A percentile compares a stretch with the other conserved stretches of the same genome.
Evolutionary conservation across 192 early-diverging fungal genomes (phyloP).

Genomic region (Allomyces arbusculus): DNA sequence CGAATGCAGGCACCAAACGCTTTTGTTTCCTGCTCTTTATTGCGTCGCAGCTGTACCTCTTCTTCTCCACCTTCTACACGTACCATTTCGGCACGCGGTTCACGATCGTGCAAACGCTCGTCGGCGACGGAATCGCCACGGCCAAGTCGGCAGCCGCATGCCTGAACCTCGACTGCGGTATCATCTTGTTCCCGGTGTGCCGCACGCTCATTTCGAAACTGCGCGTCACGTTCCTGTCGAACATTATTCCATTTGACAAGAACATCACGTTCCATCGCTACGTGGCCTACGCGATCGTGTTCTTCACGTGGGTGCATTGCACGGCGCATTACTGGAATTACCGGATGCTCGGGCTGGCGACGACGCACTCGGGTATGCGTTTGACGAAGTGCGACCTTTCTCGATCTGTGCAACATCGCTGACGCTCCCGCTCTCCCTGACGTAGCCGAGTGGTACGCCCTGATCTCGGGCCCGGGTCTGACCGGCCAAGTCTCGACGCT

Average conservation of each 20-base stretch:
- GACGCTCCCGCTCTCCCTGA: too few species aligned
- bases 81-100: not conserved
- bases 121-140: not conserved
- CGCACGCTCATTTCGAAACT: slow-evolving; percentile 57
- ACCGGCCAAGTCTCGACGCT: slow-evolving; percentile 59
- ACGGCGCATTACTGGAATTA: slow-evolving; percentile 65
- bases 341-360: slow-evolving; percentile 15
- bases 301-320: slow-evolving; percentile 52
- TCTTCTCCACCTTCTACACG: not conserved
- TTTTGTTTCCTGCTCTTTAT: not conserved
- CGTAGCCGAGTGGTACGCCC: slow-evolving; percentile 24
- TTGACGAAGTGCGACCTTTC: slow-evolving; percentile 1
- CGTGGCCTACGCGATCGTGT: slow-evolving; percentile 53
- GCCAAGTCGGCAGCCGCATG: slow-evolving; percentile 23
- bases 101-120: not conserved
- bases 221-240: slow-evolving; percentile 47
- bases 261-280: slow-evolving; percentile 63
- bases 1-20: not conserved
- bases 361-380: slow-evolving; percentile 2
- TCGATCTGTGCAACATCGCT: too few species aligned
- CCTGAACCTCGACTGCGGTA: slow-evolving; percentile 56
- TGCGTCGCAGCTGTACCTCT: not conserved
- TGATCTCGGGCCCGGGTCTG: slow-evolving; percentile 50
- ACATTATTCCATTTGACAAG: slow-evolving; percentile 67
- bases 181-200: slow-evolving; percentile 64